Evolutionary conservation across 345 rosid species (phyloP), one percentile per base, ranked within the genome.

Genomic region (Abelmoschus esculentus): DNA sequence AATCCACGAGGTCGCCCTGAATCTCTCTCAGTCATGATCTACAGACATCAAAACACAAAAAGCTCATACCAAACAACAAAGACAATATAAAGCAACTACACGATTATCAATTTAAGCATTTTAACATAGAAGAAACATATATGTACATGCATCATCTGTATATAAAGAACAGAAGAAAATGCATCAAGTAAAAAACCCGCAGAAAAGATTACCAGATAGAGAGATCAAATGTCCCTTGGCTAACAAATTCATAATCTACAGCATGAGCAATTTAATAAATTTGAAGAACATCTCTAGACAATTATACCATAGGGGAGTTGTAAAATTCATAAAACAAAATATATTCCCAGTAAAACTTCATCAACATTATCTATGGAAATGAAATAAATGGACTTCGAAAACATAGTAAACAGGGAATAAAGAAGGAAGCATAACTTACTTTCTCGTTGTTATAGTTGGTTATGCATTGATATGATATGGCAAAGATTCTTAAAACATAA

Each of bases 11-110:
- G 87, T 66, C 99, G 95, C 29, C 96, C 96, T 1, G 92, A 87
- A 70, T 91, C 97, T 80, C 96, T 92, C 80, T 92, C 99, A 89
- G 90, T 56, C 97, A 96, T 92, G 72, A 96, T 86, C 99, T 92
- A 74, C 81, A 84, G 50, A 29, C 69, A 80, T 66, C 84, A 62
- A 82, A 78, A 73, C 7, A 61, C 72, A 49, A 72, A 73, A 79
- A 81, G 70, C 74, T 76, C 77, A 83, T 62, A 70, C 72, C 62
- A 74, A 66, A 76, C 71, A 79, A 56, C n/a, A 61, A 67, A 34
- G 66, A 53, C 34, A 72, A 65, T 61, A 10, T 61, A 72, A 70
- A 71, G 69, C 72, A 78, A 74, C 17, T 2, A 2, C 32, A 55
- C 1, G 29, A 12, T 29, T 12, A 34, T 9, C 46, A 10, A 42